Evolutionary conservation across 805 yeast genomes (phyloP), one percentile per base, ranked within the genome.

Genomic region (Ogataea populi-albae): DNA sequence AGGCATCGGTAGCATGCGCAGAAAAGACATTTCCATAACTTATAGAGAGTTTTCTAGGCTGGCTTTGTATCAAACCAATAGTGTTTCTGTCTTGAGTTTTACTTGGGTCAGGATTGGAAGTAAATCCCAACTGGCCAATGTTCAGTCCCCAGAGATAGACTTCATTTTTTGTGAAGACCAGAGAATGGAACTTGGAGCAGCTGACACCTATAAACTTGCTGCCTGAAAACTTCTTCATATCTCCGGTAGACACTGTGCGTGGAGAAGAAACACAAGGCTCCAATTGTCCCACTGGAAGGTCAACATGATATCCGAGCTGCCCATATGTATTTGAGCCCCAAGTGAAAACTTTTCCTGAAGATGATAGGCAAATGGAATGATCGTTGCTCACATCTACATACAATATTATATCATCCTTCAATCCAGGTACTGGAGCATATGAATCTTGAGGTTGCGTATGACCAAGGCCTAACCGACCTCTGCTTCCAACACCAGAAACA

Each of bases 301-400:
- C 60, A 5, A 66, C 62, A 2, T 58, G 54, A 43, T 68, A 70
- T 0, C 95, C 95, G 16, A 86, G 57, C 53, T 85, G 94, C n/a
- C 72, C 73, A 54, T 58, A 70, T 12, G 69, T 65, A 50, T 86
- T 86, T 41, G 77, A 68, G 0, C 97, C 97, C 95, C 96, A 89
- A 0, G 88, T 60, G 43, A 68, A 82, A 2, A 86, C 63, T n/a
- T 70, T 69, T 24, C 78, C 77, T 11, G 59, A 46, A 0, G 61
- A 50, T 0, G 82, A 72, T 15, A 84, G 47, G 0, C 73, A 81
- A 7, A 87, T 49, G 0, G 86, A 65, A 52, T 86, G 95, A 49
- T 83, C 82, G 47, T 77, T 75, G 34, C 87, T 78, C 1, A 79
- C 55, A 1, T 73, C 75, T 2, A 77, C 61, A 18, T 55, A 50